These are phyloP conservation scores for Mycena crocata DNA, from an alignment of 768 basidiomycete species.

Conservation along the genomic window DNA sequence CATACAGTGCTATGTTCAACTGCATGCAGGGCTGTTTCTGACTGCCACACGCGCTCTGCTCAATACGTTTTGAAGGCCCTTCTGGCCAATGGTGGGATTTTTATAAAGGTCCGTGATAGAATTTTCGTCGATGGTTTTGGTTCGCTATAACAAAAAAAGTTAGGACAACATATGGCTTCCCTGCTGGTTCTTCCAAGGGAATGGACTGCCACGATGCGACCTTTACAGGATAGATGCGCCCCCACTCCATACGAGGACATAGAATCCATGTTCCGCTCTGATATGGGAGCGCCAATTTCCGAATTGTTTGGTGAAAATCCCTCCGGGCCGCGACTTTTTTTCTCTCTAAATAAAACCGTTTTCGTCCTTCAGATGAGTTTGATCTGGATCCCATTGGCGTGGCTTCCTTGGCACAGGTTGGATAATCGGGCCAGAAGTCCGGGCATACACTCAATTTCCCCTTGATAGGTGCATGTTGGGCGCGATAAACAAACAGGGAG, in stretches of 20 bases:
- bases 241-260: constrained; percentile 87
- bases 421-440: background rate
- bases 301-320: constrained; percentile 68
- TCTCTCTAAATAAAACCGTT: background rate
- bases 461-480: constrained; percentile 78
- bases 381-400: constrained; percentile 92
- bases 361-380: constrained; percentile 63
- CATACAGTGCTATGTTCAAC: background rate
- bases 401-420: constrained; percentile 87
- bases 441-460: background rate
- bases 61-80: constrained; percentile 80
- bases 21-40: constrained; percentile 62
- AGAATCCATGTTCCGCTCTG: constrained; percentile 78
- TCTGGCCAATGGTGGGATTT: constrained; percentile 86
- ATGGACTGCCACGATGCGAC: constrained; percentile 64
- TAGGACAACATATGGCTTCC: constrained; percentile 89
- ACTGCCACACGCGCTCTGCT: constrained; percentile 89
- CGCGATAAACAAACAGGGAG: constrained; percentile 76
- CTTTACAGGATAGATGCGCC: constrained; percentile 92
- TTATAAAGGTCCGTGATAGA: background rate
- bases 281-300: constrained; percentile 78
- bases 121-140: background rate
- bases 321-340: background rate
- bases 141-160: constrained; percentile 43
- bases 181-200: constrained; percentile 65